These are phyloP conservation scores for Clonostachys rhizophaga DNA, from an alignment of 2,329 filamentous ascomycete genomes.

Conservation along the genomic window DNA sequence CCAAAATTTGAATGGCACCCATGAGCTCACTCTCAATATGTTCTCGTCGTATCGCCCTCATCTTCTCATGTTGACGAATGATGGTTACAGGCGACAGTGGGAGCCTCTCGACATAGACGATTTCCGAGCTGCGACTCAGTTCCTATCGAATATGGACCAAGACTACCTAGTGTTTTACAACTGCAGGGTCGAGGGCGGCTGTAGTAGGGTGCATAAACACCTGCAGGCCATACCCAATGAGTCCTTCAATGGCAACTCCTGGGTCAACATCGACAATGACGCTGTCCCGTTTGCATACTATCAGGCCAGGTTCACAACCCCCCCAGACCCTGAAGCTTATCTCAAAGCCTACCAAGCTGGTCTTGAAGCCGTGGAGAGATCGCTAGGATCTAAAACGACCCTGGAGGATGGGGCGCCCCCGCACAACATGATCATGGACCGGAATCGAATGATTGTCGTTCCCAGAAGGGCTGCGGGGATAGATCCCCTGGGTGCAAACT, in stretches of 20 bases:
- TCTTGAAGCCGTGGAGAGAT: not conserved
- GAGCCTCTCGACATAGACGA: conserved; percentile 32
- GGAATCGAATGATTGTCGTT: conserved; percentile 38
- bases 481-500: conserved; percentile 31
- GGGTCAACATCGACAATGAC: conserved; percentile 11
- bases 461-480: conserved; percentile 28
- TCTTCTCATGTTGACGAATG: conserved; percentile 36
- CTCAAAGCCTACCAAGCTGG: conserved; percentile 8
- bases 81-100: conserved; percentile 39
- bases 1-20: conserved; percentile 27
- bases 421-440: conserved; percentile 40
- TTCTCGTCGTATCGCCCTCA: conserved; percentile 43
- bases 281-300: conserved; percentile 22
- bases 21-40: conserved; percentile 40
- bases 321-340: conserved; percentile 9
- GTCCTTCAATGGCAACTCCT: conserved; percentile 16
- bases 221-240: conserved; percentile 32
- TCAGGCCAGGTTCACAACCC: conserved; percentile 4
- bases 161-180: conserved; percentile 39
- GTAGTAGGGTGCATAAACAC: conserved; percentile 43
- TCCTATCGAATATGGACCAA: conserved; percentile 14
- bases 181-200: conserved; percentile 35
- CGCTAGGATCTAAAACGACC: not conserved
- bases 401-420: conserved; percentile 2
- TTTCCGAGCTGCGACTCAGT: conserved; percentile 25